A percentile compares a stretch with the other conserved stretches of the same genome.
Conservation (phyloP, 306 rosid species). For the Prunus mume region DNA sequence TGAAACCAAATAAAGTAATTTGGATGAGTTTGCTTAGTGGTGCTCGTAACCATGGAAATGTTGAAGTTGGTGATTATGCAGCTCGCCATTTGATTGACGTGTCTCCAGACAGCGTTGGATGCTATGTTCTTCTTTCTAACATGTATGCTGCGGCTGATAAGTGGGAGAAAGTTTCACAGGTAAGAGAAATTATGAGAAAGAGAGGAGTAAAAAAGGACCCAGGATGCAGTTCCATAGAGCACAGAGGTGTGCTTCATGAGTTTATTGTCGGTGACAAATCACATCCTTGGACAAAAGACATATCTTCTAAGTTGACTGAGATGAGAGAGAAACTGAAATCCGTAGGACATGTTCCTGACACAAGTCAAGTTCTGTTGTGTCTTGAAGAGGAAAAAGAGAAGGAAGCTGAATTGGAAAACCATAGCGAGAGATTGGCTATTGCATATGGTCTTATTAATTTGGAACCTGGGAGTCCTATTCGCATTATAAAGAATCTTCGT, state of each 20-base stretch:
- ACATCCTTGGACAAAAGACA: constrained; percentile 43
- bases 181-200: constrained; percentile 54
- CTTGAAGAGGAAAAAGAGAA: constrained; percentile 42
- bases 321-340: constrained; percentile 51
- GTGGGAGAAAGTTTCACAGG: constrained; percentile 51
- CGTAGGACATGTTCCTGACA: constrained; percentile 58
- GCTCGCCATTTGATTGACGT: constrained; percentile 44
- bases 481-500: constrained; percentile 56
- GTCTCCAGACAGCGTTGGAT: constrained; percentile 42
- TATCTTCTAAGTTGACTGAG: constrained; percentile 47
- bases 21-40: constrained; percentile 66
- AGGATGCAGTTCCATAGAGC: constrained; percentile 53
- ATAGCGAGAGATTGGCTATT: constrained; percentile 60
- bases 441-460: constrained; percentile 55
- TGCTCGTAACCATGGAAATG: constrained; percentile 42
- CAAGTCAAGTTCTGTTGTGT: constrained; percentile 51
- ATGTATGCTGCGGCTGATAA: constrained; percentile 49
- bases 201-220: constrained; percentile 48
- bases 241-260: constrained; percentile 44
- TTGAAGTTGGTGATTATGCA: constrained; percentile 47
- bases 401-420: constrained; percentile 54
- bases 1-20: constrained; percentile 51
- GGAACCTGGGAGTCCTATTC: constrained; percentile 38
- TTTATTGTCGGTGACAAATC: constrained; percentile 48
- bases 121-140: constrained; percentile 54